phyloP scores from a whole-genome alignment of 345 rosid species.

The Geranium rotundifolium region DNA sequence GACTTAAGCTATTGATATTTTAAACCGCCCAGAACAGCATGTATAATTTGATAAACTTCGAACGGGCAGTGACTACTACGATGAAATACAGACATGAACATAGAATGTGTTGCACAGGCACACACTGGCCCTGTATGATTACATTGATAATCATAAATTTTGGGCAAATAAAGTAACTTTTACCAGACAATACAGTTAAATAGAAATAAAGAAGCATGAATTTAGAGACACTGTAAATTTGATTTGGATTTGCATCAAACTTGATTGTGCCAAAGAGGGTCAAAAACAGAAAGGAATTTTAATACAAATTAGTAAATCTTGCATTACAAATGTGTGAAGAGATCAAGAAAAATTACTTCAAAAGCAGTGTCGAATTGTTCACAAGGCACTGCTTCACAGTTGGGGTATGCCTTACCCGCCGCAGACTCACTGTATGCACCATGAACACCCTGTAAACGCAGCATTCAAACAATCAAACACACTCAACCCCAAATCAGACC shows the following conservation, averaged over 20 bases:
- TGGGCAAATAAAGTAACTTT: too few species aligned
- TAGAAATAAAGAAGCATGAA: too few species aligned
- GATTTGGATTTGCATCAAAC: too few species aligned
- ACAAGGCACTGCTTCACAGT: conserved; percentile 93
- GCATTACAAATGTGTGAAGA: neutral
- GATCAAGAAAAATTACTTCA: conserved; percentile 31
- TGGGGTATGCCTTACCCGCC: conserved; percentile 88
- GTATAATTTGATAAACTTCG: too few species aligned
- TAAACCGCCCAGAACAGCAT: too few species aligned
- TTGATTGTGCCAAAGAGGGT: too few species aligned
- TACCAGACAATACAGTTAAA: too few species aligned
- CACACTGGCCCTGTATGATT: too few species aligned
- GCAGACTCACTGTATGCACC: conserved; percentile 97
- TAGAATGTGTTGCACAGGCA: too few species aligned
- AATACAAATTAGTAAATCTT: neutral
- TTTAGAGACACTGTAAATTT: too few species aligned
- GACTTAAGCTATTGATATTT: neutral
- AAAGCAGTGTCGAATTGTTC: conserved; percentile 90
- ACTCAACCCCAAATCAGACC: neutral
- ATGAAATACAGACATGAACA: neutral
- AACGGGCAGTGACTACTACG: neutral
- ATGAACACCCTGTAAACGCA: conserved; percentile 53
- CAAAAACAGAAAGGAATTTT: too few species aligned
- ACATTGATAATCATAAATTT: too few species aligned
- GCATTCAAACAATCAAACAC: neutral